Base-by-base conservation (phyloP, 1,284 basidiomycete species). In the Leccinum pallidistipes region DNA sequence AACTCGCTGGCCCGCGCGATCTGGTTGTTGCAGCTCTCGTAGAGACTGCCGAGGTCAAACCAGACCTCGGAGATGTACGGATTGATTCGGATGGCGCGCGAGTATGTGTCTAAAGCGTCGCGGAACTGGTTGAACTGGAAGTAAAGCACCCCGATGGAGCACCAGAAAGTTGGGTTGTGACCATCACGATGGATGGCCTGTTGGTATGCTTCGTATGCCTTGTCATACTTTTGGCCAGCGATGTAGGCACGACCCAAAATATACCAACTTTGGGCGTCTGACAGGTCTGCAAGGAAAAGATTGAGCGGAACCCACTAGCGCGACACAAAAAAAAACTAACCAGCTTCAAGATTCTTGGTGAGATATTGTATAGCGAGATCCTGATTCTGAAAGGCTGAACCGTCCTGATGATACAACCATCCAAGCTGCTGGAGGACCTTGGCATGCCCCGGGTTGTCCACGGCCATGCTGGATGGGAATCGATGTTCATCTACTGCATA, bases 91-190 rank as follows among this genome's bases (percentile, higher is more conserved):
- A 99, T 99, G 7, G 97, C 97, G 14, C 96, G 92, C 32, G 96
- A 98, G 76, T 99, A 99, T 10, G 97, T 97, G 71, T 99, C 97
- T 32, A 99, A 87, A 0, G 97, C 96, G 74, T 99, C 97, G 56
- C 95, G 92, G 80, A 94, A 99, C 76, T 99, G 97, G 78, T 97
- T 98, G 81, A 99, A 98, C 76, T 98, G 96, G 84, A 98, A 99
- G 77, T 99, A 99, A 1, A 99, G 85, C 0, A 99, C 96, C 59
- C 97, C 97, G 69, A 99, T 99, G 29, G 95, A 98, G 76, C 97
- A 99, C 97, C 97, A 99, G 79, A 98, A 98, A 0, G 97, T 98
- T 0, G 97, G 97, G 74, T 98, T 99, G 66, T 96, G 94, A 9
- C 97, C 96, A 71, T 99, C 97, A 55, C 96, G 91, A 77, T 99